Percentiles rank a stretch among this genome's conserved stretches.
phyloP scores from a whole-genome alignment of 2,329 filamentous ascomycete species.

The Furcasterigmium furcatum region DNA sequence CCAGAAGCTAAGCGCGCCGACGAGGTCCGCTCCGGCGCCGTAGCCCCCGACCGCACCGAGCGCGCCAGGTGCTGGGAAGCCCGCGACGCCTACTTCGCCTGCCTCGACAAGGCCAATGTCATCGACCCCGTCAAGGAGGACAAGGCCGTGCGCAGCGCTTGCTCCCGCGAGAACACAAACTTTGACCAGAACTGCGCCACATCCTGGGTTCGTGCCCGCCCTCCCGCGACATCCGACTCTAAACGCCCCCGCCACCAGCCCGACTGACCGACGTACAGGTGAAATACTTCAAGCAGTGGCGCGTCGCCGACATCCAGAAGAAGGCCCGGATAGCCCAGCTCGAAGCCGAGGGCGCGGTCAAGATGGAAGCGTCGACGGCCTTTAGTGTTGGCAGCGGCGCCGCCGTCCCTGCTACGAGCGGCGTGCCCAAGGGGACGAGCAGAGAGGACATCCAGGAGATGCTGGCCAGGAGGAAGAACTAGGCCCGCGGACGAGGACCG shows the following conservation, averaged over 20 bases:
- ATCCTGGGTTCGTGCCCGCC: conserved; percentile 73
- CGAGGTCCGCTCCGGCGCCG: conserved; percentile 51
- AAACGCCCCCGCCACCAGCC: neutral
- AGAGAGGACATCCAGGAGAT: conserved; percentile 34
- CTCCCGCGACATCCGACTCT: neutral
- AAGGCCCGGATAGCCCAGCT: conserved; percentile 74
- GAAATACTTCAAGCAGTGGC: conserved; percentile 95
- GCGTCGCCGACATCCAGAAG: conserved; percentile 89
- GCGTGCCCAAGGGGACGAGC: conserved; percentile 18
- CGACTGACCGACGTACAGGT: conserved; percentile 59
- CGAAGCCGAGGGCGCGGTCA: conserved; percentile 67
- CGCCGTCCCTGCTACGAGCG: neutral
- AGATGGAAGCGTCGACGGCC: conserved; percentile 42
- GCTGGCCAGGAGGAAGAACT: conserved; percentile 30
- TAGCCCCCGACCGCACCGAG: conserved; percentile 82
- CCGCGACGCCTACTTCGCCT: conserved; percentile 83
- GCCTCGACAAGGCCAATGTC: conserved; percentile 78
- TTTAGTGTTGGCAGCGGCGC: conserved; percentile 19
- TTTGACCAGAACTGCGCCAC: conserved; percentile 85
- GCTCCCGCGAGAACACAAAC: conserved; percentile 36
- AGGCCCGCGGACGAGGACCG: neutral
- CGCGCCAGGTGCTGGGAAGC: conserved; percentile 85
- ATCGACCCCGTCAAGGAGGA: conserved; percentile 59
- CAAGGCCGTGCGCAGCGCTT: conserved; percentile 32
- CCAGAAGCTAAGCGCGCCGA: conserved; percentile 43